Percentiles rank a stretch among this genome's conserved stretches.
phyloP scores from a whole-genome alignment of 192 early-diverging fungal genomes.

The Backusella luteola region DNA sequence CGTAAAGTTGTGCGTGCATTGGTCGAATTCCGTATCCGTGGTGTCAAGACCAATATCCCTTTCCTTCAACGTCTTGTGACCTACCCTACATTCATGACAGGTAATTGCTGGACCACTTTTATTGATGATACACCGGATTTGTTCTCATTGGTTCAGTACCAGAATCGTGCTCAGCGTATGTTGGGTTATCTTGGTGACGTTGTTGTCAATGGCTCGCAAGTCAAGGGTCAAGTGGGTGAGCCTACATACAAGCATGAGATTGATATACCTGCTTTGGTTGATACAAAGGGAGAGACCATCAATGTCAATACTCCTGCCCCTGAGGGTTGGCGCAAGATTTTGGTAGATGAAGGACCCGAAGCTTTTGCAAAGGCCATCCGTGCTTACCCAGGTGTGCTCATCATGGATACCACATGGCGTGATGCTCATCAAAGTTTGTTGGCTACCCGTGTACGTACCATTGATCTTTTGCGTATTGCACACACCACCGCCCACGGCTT shows the following conservation, averaged over 20 bases:
- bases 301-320: constrained; percentile 56
- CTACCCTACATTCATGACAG: constrained; percentile 75
- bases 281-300: constrained; percentile 45
- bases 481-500: constrained; percentile 85
- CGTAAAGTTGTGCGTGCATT: constrained; percentile 84
- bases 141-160: constrained; percentile 69
- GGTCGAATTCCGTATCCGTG: constrained; percentile 93
- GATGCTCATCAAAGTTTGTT: constrained; percentile 95
- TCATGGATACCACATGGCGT: constrained; percentile 98
- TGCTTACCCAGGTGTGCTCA: constrained; percentile 77
- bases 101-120: constrained; percentile 94
- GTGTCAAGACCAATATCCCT: constrained; percentile 94
- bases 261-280: constrained; percentile 56
- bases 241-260: constrained; percentile 66
- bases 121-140: constrained; percentile 95
- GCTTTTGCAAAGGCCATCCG: constrained; percentile 90
- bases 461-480: constrained; percentile 81
- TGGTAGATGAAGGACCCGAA: constrained; percentile 81
- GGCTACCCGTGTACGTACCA: constrained; percentile 92
- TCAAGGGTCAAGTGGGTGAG: constrained; percentile 85
- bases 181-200: constrained; percentile 88
- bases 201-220: constrained; percentile 85
- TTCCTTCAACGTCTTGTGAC: constrained; percentile 87
- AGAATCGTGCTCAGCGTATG: constrained; percentile 84
- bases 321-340: constrained; percentile 84